Base-by-base conservation (phyloP, 805 yeast species). In the Metschnikowia peoriensis region DNA sequence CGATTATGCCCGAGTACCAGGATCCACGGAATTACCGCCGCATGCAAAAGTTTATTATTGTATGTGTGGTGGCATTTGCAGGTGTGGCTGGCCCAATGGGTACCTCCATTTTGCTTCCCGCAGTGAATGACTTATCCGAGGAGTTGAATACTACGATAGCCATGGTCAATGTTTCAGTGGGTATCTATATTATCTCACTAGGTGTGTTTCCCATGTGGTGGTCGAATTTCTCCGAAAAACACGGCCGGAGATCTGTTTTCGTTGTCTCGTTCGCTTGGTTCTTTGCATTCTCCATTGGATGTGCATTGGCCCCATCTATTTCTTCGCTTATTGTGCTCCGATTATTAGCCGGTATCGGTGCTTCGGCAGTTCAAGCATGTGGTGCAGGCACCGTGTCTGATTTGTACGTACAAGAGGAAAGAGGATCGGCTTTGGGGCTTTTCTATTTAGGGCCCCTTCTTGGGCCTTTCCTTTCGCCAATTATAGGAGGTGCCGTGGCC, bases 351-450 rank as follows among this genome's bases (percentile, higher is more conserved):
- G 96, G 90, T 0, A 81, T 86, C 54, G 86, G 92, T 1, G 94
- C 94, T 1, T 82, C 90, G 41, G 54, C 61, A 3, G 96, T 90
- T 0, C 96, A 90, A 65, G 81, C 92, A 16, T 89, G 89, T 29
- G 96, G 96, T 4, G 96, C 96, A 0, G 97, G 96, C 1, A 88
- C 96, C 0, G 84, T 89, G 16, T 79, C 88, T 17, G 97, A 90
- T 63, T 64, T 90, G 37, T 90, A 73, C 64, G 71, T 78, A 4
- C 84, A 85, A 7, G 80, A 82, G 35, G 81, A 85, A 59, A 76
- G 96, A 62, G 96, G 96, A 1, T 67, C 77, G 6, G 92, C 92
- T 3, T 80, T 89, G 83, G 96, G 97, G 0, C 73, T 82, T 45
- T 89, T 81, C 61, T 90, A 89, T 64, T 68, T 90, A 45, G 97